These are phyloP conservation scores for Pyrenopolyporus hunteri DNA, from an alignment of 495 filamentous ascomycete genomes.

Conservation along the genomic window DNA sequence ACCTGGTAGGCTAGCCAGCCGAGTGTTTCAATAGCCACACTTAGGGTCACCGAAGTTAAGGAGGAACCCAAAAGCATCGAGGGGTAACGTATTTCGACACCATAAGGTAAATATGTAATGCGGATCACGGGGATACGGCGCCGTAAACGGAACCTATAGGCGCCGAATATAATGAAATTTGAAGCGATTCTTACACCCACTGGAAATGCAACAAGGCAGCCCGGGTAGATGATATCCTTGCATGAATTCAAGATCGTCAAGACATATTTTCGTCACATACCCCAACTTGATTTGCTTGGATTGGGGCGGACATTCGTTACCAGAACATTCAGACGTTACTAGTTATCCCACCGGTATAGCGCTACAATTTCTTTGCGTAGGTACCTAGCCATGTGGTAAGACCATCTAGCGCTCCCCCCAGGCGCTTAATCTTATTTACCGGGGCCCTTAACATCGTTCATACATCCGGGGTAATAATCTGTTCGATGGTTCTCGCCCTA, in stretches of 20 bases:
- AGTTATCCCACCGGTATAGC: neutral
- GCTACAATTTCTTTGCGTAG: too few species aligned
- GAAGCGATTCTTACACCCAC: too few species aligned
- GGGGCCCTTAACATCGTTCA: neutral
- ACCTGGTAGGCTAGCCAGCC: neutral
- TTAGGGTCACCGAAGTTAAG: neutral
- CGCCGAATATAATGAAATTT: too few species aligned
- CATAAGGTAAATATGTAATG: neutral
- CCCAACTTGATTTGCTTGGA: too few species aligned
- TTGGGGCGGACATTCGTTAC: neutral
- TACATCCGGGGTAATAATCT: too few species aligned
- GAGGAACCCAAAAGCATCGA: conserved; percentile 4
- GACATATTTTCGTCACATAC: too few species aligned
- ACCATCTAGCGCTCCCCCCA: neutral
- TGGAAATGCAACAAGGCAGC: too few species aligned
- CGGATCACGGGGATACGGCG: neutral
- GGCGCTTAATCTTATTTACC: neutral
- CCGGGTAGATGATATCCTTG: too few species aligned
- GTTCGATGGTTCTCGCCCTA: too few species aligned
- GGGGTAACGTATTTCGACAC: neutral
- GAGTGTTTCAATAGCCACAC: conserved; percentile 24
- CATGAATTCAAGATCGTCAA: too few species aligned
- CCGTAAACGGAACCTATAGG: too few species aligned
- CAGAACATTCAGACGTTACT: neutral
- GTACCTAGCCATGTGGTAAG: neutral